Evolutionary conservation across 176 grass and related monocot genomes (phyloP), one percentile per base, ranked within the genome.

Genomic region (Poa pratensis): DNA sequence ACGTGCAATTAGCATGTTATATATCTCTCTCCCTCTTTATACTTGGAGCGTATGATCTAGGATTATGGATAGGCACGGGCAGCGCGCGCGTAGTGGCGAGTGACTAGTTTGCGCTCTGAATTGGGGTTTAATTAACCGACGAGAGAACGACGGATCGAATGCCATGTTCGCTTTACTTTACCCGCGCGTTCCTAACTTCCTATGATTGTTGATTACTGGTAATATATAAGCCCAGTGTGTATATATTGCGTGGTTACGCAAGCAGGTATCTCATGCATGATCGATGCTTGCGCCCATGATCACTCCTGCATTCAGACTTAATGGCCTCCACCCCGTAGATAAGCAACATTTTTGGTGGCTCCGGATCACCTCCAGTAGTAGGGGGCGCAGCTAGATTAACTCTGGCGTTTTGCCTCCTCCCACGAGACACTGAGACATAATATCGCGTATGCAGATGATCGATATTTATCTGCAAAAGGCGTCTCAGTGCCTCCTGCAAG

Each of bases 91-190:
- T 67, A 85, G 82, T 89, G 87, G 69, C 69, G 37, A 50, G 16
- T 89, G 82, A 85, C 69, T 73, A 48, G 82, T 68, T 68, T 61
- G 39, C 71, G 9, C 13, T 83, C 57, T 73, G 23, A 55, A 59
- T 65, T 15, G 5, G 59, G 80, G 80, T n/a, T 67, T 79, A 74
- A 42, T 82, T 57, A 73, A 27, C n/a, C 6, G 18, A 20, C 48
- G 59, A 85, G 68, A 84, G 26, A 75, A 89, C 9, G 76, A 84
- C 79, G 17, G 57, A 73, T 89, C 75, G 75, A 79, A 79, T 66
- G 55, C 45, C 34, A 67, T 16, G 42, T 49, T 59, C 61, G 4
- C 61, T 50, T 50, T 67, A 22, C 26, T 80, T 80, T 51, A 24
- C 26, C 26, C 43, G 17, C 9, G 24, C n/a, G n/a, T n/a, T n/a